Evolutionary conservation across 2,329 filamentous ascomycete genomes (phyloP).

Genomic region (Calonectria pteridis): DNA sequence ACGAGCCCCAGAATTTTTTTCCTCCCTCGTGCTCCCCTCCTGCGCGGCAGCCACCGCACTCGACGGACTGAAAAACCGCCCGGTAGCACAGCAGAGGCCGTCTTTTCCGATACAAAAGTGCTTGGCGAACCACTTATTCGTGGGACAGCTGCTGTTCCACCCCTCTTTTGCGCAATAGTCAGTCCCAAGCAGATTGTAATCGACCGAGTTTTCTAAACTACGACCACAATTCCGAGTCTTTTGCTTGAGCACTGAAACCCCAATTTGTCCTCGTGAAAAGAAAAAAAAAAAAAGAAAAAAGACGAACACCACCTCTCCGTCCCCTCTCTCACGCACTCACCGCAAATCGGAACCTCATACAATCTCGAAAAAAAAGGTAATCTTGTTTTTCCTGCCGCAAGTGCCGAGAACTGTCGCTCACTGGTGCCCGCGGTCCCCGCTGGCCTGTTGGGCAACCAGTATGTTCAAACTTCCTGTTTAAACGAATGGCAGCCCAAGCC

Average conservation of each 20-base stretch:
- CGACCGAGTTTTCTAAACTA: neutral
- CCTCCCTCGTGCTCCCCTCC: neutral
- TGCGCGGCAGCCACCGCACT: neutral
- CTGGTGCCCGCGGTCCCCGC: neutral
- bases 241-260: constrained; percentile 3
- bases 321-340: neutral
- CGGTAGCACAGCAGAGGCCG: neutral
- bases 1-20: neutral
- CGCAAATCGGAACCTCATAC: neutral
- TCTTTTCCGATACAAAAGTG: neutral
- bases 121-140: neutral
- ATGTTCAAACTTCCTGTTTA: neutral
- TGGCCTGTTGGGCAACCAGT: neutral
- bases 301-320: neutral
- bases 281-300: neutral
- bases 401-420: constrained; percentile 2
- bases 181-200: neutral
- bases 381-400: neutral
- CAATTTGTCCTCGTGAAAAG: neutral
- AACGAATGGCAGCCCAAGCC: neutral
- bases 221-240: neutral
- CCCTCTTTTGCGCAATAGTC: neutral
- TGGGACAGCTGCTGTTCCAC: neutral
- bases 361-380: neutral
- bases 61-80: neutral